Evolutionary conservation across 2,329 filamentous ascomycete genomes (phyloP), one percentile per base, ranked within the genome.

Genomic region (Ophiostoma populinum): DNA sequence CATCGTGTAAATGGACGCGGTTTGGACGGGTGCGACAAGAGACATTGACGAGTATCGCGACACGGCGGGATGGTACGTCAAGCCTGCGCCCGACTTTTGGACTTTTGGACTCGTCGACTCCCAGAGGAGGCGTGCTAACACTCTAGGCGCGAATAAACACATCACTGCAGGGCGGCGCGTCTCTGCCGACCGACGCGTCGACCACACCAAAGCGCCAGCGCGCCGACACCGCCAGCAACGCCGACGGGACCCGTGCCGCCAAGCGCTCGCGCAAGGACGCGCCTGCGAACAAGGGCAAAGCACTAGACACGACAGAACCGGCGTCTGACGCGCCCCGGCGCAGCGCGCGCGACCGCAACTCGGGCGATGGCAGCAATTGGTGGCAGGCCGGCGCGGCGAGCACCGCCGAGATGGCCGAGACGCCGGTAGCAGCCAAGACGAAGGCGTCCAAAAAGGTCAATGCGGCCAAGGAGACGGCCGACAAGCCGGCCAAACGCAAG

Each of bases 261-360:
- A 40, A 40, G 11, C 34, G 38, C n/a, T 12, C 26, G 3, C 34
- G 35, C 4, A 37, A 31, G 9, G 15, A 19, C 15, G 18, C 5
- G 8, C 15, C 8, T 9, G 12, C 11, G 12, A 24, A 13, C 3
- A 20, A 18, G 4, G 9, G 11, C 16, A 19, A 34, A 7, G 22
- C 25, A 17, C 7, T 17, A 4, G 20, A 13, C 5, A 21, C 10
- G 4, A 13, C 5, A 10, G 32, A 24, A 11, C 5, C 17, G 16
- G 9, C 17, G 5, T 12, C 20, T 6, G 32, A 28, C 9, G 28
- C 19, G 13, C 15, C 32, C 18, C 37, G 44, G 4, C 38, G 42
- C n/a, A 46, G 43, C 29, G 31, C 24, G 9, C 39, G 45, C 20
- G 43, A 41, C 16, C 43, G 42, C 12, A 41, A 34, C 12, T 40